Conservation (phyloP, 805 yeast species). For the Candida endomychidarum region DNA sequence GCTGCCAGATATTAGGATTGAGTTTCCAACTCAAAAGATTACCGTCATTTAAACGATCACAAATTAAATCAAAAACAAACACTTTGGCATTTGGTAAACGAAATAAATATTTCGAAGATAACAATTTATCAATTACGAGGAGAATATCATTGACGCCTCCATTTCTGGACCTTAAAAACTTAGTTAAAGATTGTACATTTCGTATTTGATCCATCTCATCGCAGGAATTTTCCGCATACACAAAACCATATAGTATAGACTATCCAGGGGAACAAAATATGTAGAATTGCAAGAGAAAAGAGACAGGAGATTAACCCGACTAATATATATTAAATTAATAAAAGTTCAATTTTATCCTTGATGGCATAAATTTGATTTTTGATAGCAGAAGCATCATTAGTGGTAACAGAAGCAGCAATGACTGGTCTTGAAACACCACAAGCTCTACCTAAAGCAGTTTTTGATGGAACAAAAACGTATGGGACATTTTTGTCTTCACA, state of each 20-base stretch:
- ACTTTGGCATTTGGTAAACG: constrained; percentile 54
- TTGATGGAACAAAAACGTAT: constrained; percentile 97
- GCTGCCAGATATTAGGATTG: constrained; percentile 48
- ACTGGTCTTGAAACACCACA: constrained; percentile 99
- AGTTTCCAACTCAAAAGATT: constrained; percentile 40
- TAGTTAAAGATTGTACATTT: constrained; percentile 52
- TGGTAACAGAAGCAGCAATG: constrained; percentile 96
- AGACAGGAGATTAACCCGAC: neutral
- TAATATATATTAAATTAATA: constrained; percentile 54
- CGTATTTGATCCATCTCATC: constrained; percentile 17
- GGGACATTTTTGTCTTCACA: constrained; percentile 99
- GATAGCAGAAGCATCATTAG: constrained; percentile 97
- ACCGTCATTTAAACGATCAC: constrained; percentile 60
- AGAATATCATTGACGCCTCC: constrained; percentile 44
- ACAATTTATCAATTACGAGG: constrained; percentile 25
- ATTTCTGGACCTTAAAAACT: constrained; percentile 55
- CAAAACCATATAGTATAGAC: neutral
- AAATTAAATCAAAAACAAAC: constrained; percentile 58
- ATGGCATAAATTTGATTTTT: constrained; percentile 95
- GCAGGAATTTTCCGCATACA: constrained; percentile 6
- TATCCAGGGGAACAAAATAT: neutral
- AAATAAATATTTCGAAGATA: constrained; percentile 33
- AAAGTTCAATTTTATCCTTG: constrained; percentile 98
- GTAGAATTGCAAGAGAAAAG: neutral
- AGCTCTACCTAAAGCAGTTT: constrained; percentile 98